Evolutionary conservation across 75 land plant genomes (phyloP), one percentile per base, ranked within the genome.

Genomic region (Chamaecyparis obtusa): DNA sequence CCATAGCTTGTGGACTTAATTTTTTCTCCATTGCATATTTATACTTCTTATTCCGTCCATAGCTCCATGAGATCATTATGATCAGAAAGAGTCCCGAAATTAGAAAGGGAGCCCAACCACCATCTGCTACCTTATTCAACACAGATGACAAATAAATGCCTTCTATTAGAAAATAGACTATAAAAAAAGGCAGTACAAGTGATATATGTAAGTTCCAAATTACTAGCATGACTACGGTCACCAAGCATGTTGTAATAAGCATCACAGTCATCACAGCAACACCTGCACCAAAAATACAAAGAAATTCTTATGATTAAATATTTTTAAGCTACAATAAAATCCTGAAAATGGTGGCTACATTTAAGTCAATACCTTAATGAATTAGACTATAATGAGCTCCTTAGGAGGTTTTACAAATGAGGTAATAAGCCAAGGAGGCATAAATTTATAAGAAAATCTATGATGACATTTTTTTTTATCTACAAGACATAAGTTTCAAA

Each of bases 61-160:
- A 90, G 39, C 84, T 88, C 93, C 94, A 93, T 5, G 89, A 87
- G 16, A 81, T 84, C 86, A 90, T 90, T 86, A 93, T 90, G 9
- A 67, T 10, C 3, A 90, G 46, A 78, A 93, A 85, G 51, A 93
- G 33, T 27, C 80, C 60, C 9, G 94, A 84, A 33, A 93, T 88
- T 15, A 87, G 80, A 39, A 93, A 92, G 11, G 94, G 93, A n/a
- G 92, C 90, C 94, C 95, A 93, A 7, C 91, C 95, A 6, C 93
- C 93, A 35, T 92, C 86, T 0, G 89, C 84, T 4, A 93, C 75
- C 87, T 93, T 93, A 41, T 41, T 89, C 86, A 93, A 16, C 6
- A 92, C 86, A 8, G 93, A 86, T 41, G 92, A 85, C 86, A 93
- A 84, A 84, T 93, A 93, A 16, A 51, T 30, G 16, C 89, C 93